Conservation (phyloP, 331 rosid species). For the Acacia concinna region DNA sequence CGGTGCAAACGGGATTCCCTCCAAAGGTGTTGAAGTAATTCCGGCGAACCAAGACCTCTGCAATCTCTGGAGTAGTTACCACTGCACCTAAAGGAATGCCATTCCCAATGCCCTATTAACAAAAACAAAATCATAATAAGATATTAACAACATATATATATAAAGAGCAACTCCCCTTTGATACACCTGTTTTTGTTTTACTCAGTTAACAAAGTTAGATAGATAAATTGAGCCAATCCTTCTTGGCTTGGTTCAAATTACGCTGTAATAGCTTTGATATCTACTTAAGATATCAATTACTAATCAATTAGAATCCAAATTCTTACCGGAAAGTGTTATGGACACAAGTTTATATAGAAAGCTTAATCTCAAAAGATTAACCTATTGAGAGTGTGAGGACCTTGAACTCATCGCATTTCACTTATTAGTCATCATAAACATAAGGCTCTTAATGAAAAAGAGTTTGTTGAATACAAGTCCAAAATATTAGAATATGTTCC, state of each 20-base stretch:
- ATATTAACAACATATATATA: background rate
- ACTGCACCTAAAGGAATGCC: constrained; percentile 97
- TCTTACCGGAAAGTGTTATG: too few species aligned
- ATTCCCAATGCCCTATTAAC: constrained; percentile 81
- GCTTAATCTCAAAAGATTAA: too few species aligned
- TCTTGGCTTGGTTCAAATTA: background rate
- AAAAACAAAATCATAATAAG: constrained; percentile 17
- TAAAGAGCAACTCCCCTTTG: background rate
- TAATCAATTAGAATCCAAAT: background rate
- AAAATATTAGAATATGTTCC: too few species aligned
- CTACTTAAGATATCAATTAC: background rate
- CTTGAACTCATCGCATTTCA: too few species aligned
- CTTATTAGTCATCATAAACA: too few species aligned
- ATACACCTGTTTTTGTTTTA: background rate
- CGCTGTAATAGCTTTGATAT: background rate
- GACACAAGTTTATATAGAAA: too few species aligned
- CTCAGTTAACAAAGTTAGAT: background rate
- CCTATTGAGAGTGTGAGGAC: too few species aligned
- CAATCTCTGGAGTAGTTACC: constrained; percentile 92
- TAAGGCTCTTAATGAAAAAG: too few species aligned
- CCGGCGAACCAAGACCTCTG: constrained; percentile 72
- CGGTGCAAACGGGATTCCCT: constrained; percentile 92
- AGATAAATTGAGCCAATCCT: background rate
- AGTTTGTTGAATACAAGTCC: too few species aligned
- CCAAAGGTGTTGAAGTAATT: constrained; percentile 91